Base-by-base conservation (phyloP, 2,329 filamentous ascomycete species). In the Amauroascus verrucosus region DNA sequence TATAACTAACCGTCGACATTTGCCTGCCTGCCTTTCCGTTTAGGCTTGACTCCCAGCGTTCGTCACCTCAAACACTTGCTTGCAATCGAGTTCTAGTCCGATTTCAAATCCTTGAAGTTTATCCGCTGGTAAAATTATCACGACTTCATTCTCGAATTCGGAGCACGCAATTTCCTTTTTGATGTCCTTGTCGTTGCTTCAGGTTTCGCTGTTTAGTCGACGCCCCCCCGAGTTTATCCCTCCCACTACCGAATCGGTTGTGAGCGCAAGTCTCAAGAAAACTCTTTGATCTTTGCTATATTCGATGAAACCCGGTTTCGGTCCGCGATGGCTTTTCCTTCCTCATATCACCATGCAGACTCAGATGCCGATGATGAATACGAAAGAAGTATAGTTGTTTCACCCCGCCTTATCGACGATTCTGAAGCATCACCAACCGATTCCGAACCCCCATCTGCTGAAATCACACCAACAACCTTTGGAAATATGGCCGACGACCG, bases 281-380 rank as follows among this genome's bases (percentile, higher is more conserved):
- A 18, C 3, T 13, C 5, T 7, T 9, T 6, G 16, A 3, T 2
- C 3, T 9, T 3, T 13, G 6, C 18, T 41, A 18, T 18, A n/a
- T 13, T 41, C 3, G 16, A 16, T 22, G n/a, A 43, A 28, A 1
- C 22, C 13, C 28, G 16, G 14, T 9, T 41, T 24, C 38, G 13
- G 5, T 33, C 13, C 20, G 28, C 26, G 4, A 74, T 74, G 70
- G 67, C 70, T 24, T 70, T 72, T 51, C 70, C 71, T 41, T 68
- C 74, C 54, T 81, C 51, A 53, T 53, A 53, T 35, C 51, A 82
- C 62, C 77, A 82, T 64, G 79, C 79, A 58, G 80, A 83, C 61
- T 82, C 78, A 48, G 79, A 82, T 62, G 80, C 80, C 57, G 81
- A 83, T 65, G 81, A 83, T 68, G 81, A 84, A 67, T 83, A 81